These are phyloP conservation scores for Linderniella brevidens DNA, from an alignment of 257 asterid genomes.

Conservation along the genomic window DNA sequence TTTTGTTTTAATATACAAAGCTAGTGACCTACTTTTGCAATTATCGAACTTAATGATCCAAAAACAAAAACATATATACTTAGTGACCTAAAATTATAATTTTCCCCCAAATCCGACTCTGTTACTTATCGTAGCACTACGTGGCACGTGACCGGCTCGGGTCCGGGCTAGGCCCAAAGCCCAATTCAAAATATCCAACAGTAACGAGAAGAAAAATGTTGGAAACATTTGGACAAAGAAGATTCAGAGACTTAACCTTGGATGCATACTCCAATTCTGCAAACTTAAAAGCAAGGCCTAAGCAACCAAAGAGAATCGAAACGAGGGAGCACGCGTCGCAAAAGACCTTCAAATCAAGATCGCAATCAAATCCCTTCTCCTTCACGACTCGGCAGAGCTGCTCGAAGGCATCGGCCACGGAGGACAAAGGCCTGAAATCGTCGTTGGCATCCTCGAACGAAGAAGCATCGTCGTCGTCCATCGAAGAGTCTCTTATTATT, in stretches of 20 bases:
- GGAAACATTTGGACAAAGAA: not conserved
- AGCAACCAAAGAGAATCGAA: slow-evolving; percentile 73
- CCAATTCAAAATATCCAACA: no score
- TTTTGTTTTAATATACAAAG: no score
- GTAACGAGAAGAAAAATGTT: not conserved
- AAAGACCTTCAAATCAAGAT: slow-evolving; percentile 61
- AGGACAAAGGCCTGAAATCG: slow-evolving; percentile 45
- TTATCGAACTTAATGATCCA: no score
- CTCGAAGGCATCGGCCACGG: slow-evolving; percentile 84
- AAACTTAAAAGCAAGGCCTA: slow-evolving; percentile 85
- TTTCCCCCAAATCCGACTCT: no score
- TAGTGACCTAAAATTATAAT: no score
- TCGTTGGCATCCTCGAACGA: slow-evolving; percentile 24
- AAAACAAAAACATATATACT: no score
- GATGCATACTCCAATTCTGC: slow-evolving; percentile 78
- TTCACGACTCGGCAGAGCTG: slow-evolving; percentile 41
- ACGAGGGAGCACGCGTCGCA: slow-evolving; percentile 83
- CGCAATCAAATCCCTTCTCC: slow-evolving; percentile 23
- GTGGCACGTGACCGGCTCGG: no score
- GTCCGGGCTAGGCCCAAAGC: no score
- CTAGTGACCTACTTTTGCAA: no score
- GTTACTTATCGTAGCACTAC: no score
- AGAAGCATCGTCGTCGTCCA: slow-evolving; percentile 25
- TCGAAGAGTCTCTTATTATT: no score
- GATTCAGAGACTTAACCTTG: slow-evolving; percentile 32